Conservation (phyloP, 192 early-diverging fungal genomes). For the Gryganskiella cystojenkinii region DNA sequence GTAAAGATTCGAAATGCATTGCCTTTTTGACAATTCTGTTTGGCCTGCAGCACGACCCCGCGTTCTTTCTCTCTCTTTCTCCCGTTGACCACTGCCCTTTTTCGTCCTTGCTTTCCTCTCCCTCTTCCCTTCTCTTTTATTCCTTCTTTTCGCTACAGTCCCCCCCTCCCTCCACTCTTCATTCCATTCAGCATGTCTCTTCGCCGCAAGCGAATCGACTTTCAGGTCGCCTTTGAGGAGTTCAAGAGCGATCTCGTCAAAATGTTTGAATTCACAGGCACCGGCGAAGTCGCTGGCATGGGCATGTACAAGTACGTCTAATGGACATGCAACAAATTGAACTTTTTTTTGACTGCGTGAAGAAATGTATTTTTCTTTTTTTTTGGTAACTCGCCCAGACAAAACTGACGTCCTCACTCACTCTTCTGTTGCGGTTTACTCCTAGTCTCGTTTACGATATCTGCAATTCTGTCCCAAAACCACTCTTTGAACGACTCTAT, state of each 20-base stretch:
- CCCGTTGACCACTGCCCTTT: too few relatives aligned
- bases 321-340: neutral
- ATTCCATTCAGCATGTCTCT: slow-evolving; percentile 55
- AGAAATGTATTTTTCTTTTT: neutral
- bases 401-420: neutral
- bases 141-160: neutral
- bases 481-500: slow-evolving; percentile 74
- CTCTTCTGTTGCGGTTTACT: neutral
- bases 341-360: neutral
- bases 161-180: neutral
- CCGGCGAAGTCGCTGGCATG: slow-evolving; percentile 66
- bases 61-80: too few relatives aligned
- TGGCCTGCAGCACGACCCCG: too few relatives aligned
- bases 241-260: slow-evolving; percentile 59
- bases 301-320: slow-evolving; percentile 76
- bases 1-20: too few relatives aligned
- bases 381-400: neutral
- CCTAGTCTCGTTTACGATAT: slow-evolving; percentile 79
- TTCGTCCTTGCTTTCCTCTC: too few relatives aligned
- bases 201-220: slow-evolving; percentile 63
- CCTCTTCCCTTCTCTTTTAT: neutral
- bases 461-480: slow-evolving; percentile 79
- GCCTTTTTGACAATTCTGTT: too few relatives aligned
- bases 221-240: slow-evolving; percentile 58
- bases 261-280: slow-evolving; percentile 66